Conservation (phyloP, 371 early-diverging fungal genomes). For the Mucor circinelloides region DNA sequence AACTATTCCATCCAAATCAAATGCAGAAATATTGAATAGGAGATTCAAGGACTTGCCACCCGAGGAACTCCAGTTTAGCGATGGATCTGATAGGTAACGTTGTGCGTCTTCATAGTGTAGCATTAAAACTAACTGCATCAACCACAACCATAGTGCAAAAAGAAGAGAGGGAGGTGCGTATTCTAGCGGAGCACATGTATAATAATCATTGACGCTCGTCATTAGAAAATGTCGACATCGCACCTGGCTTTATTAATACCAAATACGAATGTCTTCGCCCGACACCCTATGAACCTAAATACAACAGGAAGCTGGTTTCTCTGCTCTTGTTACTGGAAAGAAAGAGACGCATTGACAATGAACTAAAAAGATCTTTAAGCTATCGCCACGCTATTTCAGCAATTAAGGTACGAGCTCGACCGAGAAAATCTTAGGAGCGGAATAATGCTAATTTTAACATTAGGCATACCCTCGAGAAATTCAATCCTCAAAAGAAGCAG, state of each 20-base stretch:
- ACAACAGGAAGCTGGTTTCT: slow-evolving; percentile 40
- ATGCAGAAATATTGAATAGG: slow-evolving; percentile 13
- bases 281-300: slow-evolving; percentile 40
- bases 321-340: slow-evolving; percentile 42
- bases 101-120: neutral
- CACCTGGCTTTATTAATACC: slow-evolving; percentile 39
- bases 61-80: slow-evolving; percentile 8
- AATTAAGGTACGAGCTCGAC: slow-evolving; percentile 32
- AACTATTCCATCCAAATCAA: neutral
- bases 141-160: neutral
- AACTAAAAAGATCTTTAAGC: slow-evolving; percentile 44
- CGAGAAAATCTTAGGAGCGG: no score
- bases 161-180: neutral
- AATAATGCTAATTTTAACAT: neutral
- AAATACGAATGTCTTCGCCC: slow-evolving; percentile 50
- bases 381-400: slow-evolving; percentile 56
- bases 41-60: slow-evolving; percentile 8
- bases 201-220: neutral
- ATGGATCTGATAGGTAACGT: neutral
- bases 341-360: slow-evolving; percentile 36
- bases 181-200: neutral
- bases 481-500: slow-evolving; percentile 42
- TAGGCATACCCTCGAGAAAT: slow-evolving; percentile 55
- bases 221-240: slow-evolving; percentile 16
- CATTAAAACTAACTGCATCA: neutral